These are phyloP conservation scores for Wickerhamiella pararugosa DNA, from an alignment of 1,139 yeast species.

Conservation along the genomic window DNA sequence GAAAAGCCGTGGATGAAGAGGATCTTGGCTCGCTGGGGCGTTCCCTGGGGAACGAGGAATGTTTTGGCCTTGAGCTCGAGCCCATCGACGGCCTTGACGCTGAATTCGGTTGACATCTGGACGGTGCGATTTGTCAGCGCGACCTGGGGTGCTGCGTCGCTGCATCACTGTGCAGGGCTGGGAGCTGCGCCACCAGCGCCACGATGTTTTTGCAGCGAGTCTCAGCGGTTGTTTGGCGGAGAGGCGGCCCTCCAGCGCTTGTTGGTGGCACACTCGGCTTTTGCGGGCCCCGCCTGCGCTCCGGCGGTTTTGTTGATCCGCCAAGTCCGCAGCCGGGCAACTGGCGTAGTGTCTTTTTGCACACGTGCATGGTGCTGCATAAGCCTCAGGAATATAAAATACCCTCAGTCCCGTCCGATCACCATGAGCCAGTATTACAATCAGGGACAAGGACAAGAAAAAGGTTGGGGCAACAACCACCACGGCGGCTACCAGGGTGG, in stretches of 20 bases:
- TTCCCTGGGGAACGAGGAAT: conserved; percentile 18
- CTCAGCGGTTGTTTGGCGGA: no score
- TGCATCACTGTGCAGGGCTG: no score
- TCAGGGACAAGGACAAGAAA: not conserved
- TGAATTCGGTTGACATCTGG: no score
- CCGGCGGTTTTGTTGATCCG: not conserved
- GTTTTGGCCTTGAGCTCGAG: conserved; percentile 4
- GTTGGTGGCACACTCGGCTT: not conserved
- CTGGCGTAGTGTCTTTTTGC: no score
- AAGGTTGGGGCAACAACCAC: not conserved
- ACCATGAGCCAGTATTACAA: not conserved
- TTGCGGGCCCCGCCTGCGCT: no score
- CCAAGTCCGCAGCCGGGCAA: no score
- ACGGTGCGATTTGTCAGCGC: no score
- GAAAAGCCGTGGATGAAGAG: conserved; percentile 52
- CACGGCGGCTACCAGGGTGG: not conserved
- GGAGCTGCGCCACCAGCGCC: no score
- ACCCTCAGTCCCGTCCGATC: not conserved
- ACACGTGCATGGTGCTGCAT: no score
- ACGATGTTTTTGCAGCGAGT: no score
- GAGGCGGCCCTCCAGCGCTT: no score
- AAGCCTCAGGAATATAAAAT: not conserved
- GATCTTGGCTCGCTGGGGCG: conserved; percentile 23
- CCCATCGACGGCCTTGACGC: conserved; percentile 4
- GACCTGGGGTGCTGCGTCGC: no score